Percentiles rank a stretch among this genome's conserved stretches.
phyloP scores from a whole-genome alignment of 2,329 filamentous ascomycete species.

The Neofusicoccum sp. region DNA sequence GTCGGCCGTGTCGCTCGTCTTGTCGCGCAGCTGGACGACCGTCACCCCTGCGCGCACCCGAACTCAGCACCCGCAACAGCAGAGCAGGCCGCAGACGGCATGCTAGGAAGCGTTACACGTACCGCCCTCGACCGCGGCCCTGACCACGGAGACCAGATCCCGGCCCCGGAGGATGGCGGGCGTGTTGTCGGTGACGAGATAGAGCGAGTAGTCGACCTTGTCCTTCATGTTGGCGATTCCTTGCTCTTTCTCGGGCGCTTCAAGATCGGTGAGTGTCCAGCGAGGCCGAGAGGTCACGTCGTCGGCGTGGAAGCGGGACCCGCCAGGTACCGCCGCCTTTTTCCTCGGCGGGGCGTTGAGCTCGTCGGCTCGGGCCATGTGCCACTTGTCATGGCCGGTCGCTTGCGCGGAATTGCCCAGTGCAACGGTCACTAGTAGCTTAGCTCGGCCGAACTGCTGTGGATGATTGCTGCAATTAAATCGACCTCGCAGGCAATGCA shows the following conservation, averaged over 20 bases:
- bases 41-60: constrained; percentile 57
- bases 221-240: neutral
- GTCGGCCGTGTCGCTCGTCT: constrained; percentile 69
- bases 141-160: constrained; percentile 71
- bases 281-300: neutral
- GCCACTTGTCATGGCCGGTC: neutral
- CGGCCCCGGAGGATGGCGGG: constrained; percentile 71
- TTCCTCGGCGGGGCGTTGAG: constrained; percentile 7
- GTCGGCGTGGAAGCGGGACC: neutral
- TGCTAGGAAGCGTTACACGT: constrained; percentile 22
- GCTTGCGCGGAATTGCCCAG: no score
- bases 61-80: neutral
- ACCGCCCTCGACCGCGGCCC: constrained; percentile 72
- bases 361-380: neutral
- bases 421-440: neutral
- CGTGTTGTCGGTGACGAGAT: constrained; percentile 93
- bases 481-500: neutral
- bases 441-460: neutral
- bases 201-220: constrained; percentile 72
- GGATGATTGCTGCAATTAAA: neutral
- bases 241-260: neutral
- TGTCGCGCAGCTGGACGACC: constrained; percentile 88
- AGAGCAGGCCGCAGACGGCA: neutral
- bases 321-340: neutral
- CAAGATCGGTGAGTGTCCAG: neutral